These are phyloP conservation scores for Setaria viridis DNA, from an alignment of 202 grass and related monocot species.

Conservation along the genomic window DNA sequence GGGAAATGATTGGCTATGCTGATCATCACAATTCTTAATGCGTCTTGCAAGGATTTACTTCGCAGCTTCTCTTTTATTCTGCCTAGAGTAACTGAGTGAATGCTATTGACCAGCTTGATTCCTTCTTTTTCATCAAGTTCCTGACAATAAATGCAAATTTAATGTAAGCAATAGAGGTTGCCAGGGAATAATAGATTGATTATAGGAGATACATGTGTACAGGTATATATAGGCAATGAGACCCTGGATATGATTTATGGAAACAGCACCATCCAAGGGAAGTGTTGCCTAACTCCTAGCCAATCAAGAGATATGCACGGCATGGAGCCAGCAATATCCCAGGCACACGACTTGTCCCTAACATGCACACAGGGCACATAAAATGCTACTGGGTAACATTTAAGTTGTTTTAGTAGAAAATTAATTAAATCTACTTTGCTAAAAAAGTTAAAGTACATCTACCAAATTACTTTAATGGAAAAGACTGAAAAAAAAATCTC, in stretches of 20 bases:
- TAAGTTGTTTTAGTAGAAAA: slow-evolving; percentile 33
- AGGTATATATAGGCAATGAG: too few relatives aligned
- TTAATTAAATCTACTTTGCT: slow-evolving; percentile 17
- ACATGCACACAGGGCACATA: too few relatives aligned
- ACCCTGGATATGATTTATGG: too few relatives aligned
- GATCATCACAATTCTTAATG: slow-evolving; percentile 67
- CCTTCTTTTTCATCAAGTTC: slow-evolving; percentile 76
- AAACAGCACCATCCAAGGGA: too few relatives aligned
- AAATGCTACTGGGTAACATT: too few relatives aligned
- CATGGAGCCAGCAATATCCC: too few relatives aligned
- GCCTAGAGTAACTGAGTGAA: slow-evolving; percentile 67
- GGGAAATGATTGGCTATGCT: slow-evolving; percentile 80
- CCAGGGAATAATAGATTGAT: too few relatives aligned
- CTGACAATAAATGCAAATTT: slow-evolving; percentile 52
- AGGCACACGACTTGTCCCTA: too few relatives aligned
- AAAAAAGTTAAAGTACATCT: not conserved
- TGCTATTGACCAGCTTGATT: slow-evolving; percentile 68
- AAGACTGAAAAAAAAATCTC: not conserved
- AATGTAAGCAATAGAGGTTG: too few relatives aligned
- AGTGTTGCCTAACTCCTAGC: too few relatives aligned
- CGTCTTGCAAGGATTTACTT: slow-evolving; percentile 70
- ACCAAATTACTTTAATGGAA: slow-evolving; percentile 27
- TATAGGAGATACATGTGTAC: too few relatives aligned
- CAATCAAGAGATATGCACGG: too few relatives aligned
- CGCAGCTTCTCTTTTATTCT: slow-evolving; percentile 78